Percentiles rank a stretch among this genome's conserved stretches.
Conservation (phyloP, 331 rosid genomes). For the Malus hybrid region DNA sequence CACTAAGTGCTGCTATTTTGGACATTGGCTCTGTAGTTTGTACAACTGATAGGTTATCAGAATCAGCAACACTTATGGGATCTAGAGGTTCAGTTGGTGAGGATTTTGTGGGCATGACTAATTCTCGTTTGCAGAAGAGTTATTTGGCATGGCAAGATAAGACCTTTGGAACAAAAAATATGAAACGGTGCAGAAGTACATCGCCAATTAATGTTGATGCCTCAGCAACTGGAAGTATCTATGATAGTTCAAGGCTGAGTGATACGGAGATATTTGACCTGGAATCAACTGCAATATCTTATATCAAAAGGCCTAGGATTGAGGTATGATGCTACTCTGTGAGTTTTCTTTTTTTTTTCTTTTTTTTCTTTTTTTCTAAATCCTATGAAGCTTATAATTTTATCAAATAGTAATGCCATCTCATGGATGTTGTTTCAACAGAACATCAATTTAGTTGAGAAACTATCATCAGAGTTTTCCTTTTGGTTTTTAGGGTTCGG, state of each 20-base stretch:
- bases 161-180: constrained; percentile 48
- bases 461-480: not conserved
- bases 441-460: not conserved
- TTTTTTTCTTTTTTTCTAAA: not conserved
- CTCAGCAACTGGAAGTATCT: constrained; percentile 48
- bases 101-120: constrained; percentile 72
- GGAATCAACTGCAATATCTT: constrained; percentile 60
- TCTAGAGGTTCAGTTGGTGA: constrained; percentile 81
- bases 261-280: constrained; percentile 52
- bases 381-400: not conserved
- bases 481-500: not conserved
- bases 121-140: constrained; percentile 67
- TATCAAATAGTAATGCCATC: not conserved
- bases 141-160: constrained; percentile 55
- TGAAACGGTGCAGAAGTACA: constrained; percentile 63
- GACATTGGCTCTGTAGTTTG: constrained; percentile 75
- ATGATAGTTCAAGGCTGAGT: constrained; percentile 36
- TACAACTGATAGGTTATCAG: constrained; percentile 78
- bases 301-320: constrained; percentile 48
- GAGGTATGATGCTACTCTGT: constrained; percentile 36
- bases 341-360: not conserved
- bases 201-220: constrained; percentile 46
- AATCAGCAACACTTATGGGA: constrained; percentile 67
- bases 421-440: not conserved
- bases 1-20: constrained; percentile 55